phyloP scores from a whole-genome alignment of 305 asterid genomes.

The Solanum hybrid region DNA sequence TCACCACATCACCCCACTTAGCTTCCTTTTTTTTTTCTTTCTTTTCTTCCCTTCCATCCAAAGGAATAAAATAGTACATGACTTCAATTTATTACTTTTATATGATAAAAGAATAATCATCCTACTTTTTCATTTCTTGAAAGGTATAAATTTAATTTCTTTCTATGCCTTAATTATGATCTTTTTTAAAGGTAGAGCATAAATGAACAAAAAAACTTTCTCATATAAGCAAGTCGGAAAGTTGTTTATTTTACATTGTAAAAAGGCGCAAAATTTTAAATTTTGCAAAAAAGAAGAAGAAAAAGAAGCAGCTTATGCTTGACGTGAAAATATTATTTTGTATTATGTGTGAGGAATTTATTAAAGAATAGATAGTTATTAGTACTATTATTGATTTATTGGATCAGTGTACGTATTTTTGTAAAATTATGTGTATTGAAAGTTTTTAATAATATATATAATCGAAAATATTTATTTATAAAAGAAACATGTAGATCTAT shows the following conservation, averaged over 20 bases:
- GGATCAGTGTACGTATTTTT: not conserved
- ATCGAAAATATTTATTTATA: not conserved
- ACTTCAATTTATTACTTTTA: not conserved
- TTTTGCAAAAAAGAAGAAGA: not conserved
- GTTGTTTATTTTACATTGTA: not conserved
- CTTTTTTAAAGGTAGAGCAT: not conserved
- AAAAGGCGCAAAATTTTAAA: not conserved
- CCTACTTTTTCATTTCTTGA: not conserved
- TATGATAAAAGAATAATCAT: not conserved
- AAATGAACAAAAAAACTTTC: not conserved
- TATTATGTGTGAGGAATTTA: not conserved
- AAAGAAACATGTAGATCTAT: not conserved
- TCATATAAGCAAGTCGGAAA: not conserved
- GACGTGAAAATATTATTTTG: not conserved
- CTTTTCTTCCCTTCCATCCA: not conserved
- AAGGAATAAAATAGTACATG: not conserved
- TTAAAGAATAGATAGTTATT: not conserved
- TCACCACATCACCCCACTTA: constrained; percentile 16
- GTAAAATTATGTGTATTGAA: not conserved
- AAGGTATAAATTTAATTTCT: not conserved
- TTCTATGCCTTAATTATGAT: not conserved
- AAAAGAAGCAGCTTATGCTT: not conserved
- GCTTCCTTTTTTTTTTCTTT: not conserved
- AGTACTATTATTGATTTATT: not conserved
- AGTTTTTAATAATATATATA: not conserved